A percentile compares a stretch with the other conserved stretches of the same genome.
phyloP scores from a whole-genome alignment of 2,329 filamentous ascomycete species.

The Penicillium occitanis region DNA sequence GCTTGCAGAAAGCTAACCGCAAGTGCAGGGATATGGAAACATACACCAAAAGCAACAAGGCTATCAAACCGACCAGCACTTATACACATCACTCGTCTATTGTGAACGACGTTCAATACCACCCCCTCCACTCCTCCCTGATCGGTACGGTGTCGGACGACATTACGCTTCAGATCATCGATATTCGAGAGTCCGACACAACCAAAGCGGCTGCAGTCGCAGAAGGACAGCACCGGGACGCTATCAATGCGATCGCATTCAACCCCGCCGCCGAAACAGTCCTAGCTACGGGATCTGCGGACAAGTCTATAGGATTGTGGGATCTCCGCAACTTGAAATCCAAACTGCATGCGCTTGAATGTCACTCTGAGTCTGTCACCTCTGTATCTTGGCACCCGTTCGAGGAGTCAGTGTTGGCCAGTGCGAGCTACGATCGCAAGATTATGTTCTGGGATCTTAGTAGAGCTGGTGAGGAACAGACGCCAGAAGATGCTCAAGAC shows the following conservation, averaged over 20 bases:
- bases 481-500: conserved; percentile 91
- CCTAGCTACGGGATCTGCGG: conserved; percentile 87
- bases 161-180: conserved; percentile 85
- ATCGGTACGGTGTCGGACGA: conserved; percentile 96
- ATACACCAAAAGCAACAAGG: conserved; percentile 67
- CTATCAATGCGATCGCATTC: conserved; percentile 94
- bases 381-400: conserved; percentile 93
- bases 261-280: conserved; percentile 89
- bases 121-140: conserved; percentile 78
- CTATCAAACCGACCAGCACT: conserved; percentile 67
- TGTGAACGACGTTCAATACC: conserved; percentile 96
- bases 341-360: conserved; percentile 85
- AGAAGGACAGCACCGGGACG: conserved; percentile 77
- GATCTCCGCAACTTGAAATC: conserved; percentile 87
- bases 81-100: conserved; percentile 88
- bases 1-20: neutral
- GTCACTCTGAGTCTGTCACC: conserved; percentile 85
- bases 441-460: conserved; percentile 97
- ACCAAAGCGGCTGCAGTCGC: conserved; percentile 68
- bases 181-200: conserved; percentile 69
- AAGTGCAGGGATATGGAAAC: conserved; percentile 72
- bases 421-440: conserved; percentile 86
- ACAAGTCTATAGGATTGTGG: conserved; percentile 94
- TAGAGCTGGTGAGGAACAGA: conserved; percentile 88
- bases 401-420: conserved; percentile 83